Evolutionary conservation across 2,329 filamentous ascomycete species (phyloP).

Genomic region (Pseudocercospora cruenta): DNA sequence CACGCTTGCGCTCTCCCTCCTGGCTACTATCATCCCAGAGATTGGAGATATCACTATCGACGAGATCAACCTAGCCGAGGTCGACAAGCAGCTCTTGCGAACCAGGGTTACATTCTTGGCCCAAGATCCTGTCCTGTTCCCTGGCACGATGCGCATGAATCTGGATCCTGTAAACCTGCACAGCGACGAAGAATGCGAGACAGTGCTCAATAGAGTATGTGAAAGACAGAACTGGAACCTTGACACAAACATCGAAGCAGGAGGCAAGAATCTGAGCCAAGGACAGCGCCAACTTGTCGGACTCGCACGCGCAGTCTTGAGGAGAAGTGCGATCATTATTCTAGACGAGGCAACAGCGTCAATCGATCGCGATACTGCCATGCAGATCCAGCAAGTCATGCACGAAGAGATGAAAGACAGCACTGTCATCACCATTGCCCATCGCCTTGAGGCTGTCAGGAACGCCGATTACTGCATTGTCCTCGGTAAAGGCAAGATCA

Average conservation of each 20-base stretch:
- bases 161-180: constrained; percentile 65
- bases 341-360: constrained; percentile 69
- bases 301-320: constrained; percentile 63
- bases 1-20: constrained; percentile 67
- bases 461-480: constrained; percentile 61
- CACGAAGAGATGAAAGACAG: constrained; percentile 60
- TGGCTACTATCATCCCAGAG: constrained; percentile 60
- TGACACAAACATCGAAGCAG: constrained; percentile 60
- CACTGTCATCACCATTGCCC: constrained; percentile 68
- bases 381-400: constrained; percentile 58
- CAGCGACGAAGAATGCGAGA: constrained; percentile 57
- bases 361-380: constrained; percentile 65
- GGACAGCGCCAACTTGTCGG: constrained; percentile 69
- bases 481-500: constrained; percentile 55
- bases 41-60: constrained; percentile 63
- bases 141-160: constrained; percentile 63
- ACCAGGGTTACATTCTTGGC: constrained; percentile 68
- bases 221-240: constrained; percentile 60
- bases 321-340: constrained; percentile 64
- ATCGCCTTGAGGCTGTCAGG: constrained; percentile 65
- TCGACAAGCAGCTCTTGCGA: constrained; percentile 63
- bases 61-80: constrained; percentile 61
- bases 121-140: constrained; percentile 68
- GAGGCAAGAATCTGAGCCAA: constrained; percentile 65
- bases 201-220: constrained; percentile 60